Base-by-base conservation (phyloP, 306 rosid species). In the Corylus americana region DNA sequence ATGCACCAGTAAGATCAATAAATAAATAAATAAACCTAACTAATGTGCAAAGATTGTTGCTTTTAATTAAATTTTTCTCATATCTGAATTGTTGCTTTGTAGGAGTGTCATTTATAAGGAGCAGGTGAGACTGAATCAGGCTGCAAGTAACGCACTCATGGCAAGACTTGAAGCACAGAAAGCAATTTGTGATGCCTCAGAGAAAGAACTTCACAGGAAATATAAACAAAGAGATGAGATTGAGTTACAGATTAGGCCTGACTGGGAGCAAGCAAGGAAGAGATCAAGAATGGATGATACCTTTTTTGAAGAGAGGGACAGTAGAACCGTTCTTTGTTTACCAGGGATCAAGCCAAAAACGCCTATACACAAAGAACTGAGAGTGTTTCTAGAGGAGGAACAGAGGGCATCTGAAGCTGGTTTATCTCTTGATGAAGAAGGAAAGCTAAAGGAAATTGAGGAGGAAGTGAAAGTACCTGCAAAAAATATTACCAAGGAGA, bases 21-120 rank as follows among this genome's bases (percentile, higher is more conserved):
- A 29, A 31, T 31, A 31, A 31, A 31, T 31, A 31, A 31, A 22
- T 22, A 39, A 25, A 14, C 55, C 53, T 42, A 27, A 67, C 35
- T 53, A 17, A 35, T 39, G 71, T 13, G 67, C 66, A 50, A 47
- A 18, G 51, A 37, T 57, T 57, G 17, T 49, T 59, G 13, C 70
- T 37, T 31, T 31, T 18, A 68, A 22, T 31, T 31, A 14, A 68
- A 22, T 1, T 31, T 27, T 53, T 74, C 42, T 71, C 8, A 31
- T 61, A 48, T 69, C 4, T 58, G 37, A 53, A 44, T 69, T 62
- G 16, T 83, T 86, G 72, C 18, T 57, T 57, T 87, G 87, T 74
- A 93, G 99, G 94, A 90, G 94, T 83, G 97, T 96, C 27, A 87
- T 93, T 37, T 96, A 96, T 72, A 96, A 96, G 90, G 99, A 96